phyloP scores from a whole-genome alignment of 805 yeast genomes.

The Priceomyces carsonii region DNA sequence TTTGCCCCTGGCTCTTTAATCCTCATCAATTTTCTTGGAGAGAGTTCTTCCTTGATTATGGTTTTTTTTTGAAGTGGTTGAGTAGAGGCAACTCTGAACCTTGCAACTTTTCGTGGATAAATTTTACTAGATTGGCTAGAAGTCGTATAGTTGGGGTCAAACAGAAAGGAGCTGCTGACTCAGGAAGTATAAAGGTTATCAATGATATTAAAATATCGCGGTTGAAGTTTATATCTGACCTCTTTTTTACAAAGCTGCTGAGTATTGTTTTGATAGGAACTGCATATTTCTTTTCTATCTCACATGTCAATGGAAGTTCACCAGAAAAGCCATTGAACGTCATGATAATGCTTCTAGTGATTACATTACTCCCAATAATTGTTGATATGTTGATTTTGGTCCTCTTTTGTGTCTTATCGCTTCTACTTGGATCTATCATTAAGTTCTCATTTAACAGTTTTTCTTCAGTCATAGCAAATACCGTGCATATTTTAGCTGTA shows the following conservation, averaged over 20 bases:
- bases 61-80: conserved; percentile 52
- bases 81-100: conserved; percentile 50
- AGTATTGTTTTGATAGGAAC: conserved; percentile 34
- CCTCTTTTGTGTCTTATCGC: conserved; percentile 44
- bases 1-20: conserved; percentile 74
- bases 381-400: conserved; percentile 44
- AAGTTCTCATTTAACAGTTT: conserved; percentile 43
- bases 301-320: conserved; percentile 48
- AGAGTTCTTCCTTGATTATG: conserved; percentile 72
- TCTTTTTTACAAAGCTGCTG: conserved; percentile 38
- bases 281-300: conserved; percentile 55
- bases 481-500: conserved; percentile 56
- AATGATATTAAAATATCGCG: conserved; percentile 53
- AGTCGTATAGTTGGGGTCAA: conserved; percentile 60
- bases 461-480: conserved; percentile 55
- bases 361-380: conserved; percentile 49
- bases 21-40: conserved; percentile 73
- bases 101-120: conserved; percentile 42
- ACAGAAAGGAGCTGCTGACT: conserved; percentile 33
- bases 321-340: conserved; percentile 39
- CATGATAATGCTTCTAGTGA: conserved; percentile 42
- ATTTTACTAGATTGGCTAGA: conserved; percentile 50
- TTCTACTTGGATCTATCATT: conserved; percentile 50
- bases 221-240: conserved; percentile 41
- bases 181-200: conserved; percentile 39